These are phyloP conservation scores for Oenanthe javanica DNA, from an alignment of 140 eudicot genomes.

Conservation along the genomic window DNA sequence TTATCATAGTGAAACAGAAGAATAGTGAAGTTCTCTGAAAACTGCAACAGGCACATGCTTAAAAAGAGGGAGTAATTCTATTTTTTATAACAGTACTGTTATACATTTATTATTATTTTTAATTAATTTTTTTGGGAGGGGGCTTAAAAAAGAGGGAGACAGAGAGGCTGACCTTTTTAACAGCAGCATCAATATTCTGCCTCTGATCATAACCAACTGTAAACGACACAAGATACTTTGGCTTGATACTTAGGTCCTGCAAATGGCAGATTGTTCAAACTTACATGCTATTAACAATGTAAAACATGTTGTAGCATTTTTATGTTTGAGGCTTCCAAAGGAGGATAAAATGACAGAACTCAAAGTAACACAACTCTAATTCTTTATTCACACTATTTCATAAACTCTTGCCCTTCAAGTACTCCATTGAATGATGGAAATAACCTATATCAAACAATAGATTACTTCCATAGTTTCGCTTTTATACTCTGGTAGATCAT, in stretches of 20 bases:
- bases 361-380: background rate
- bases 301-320: background rate
- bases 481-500: background rate
- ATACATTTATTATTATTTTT: background rate
- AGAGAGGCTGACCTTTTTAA: constrained; percentile 32
- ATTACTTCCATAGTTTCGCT: background rate
- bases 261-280: constrained; percentile 12
- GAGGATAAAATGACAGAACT: background rate
- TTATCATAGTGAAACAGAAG: constrained; percentile 79
- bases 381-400: background rate
- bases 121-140: background rate
- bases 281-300: background rate
- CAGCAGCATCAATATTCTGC: constrained; percentile 38
- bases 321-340: background rate
- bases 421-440: background rate
- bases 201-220: constrained; percentile 56
- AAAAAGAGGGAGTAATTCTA: background rate
- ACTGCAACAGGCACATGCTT: constrained; percentile 19
- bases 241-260: constrained; percentile 43
- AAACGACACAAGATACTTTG: constrained; percentile 50
- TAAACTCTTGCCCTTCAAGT: background rate
- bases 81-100: background rate
- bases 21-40: constrained; percentile 16
- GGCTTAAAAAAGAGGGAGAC: background rate
- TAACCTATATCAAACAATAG: background rate